Conservation (phyloP, 2,329 filamentous ascomycete species). For the Dryadomyces sulphureus region DNA sequence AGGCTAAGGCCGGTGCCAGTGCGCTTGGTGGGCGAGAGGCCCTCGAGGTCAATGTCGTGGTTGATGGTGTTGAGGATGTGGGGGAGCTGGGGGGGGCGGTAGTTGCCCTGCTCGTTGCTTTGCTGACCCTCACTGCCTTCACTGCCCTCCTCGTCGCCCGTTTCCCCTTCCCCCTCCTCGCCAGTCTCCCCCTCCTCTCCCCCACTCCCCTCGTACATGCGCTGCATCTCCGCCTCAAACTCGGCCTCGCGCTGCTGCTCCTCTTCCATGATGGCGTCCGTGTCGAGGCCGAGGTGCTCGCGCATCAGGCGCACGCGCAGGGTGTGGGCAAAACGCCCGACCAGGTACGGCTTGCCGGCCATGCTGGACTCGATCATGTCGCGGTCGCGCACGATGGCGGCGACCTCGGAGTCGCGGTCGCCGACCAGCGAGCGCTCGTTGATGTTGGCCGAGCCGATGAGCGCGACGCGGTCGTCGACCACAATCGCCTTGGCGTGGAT, state of each 20-base stretch:
- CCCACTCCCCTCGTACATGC: constrained; percentile 43
- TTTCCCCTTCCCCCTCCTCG: too few species aligned
- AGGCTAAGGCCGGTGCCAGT: neutral
- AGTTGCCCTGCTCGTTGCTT: neutral
- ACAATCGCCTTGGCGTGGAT: constrained; percentile 97
- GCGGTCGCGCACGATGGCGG: constrained; percentile 78
- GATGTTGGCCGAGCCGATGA: constrained; percentile 97
- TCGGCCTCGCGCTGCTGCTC: constrained; percentile 44
- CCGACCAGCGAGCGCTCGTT: constrained; percentile 96
- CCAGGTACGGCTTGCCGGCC: constrained; percentile 77
- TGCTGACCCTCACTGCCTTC: too few species aligned
- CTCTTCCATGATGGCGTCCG: constrained; percentile 77
- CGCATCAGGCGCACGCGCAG: constrained; percentile 89
- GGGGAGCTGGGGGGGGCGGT: constrained; percentile 14
- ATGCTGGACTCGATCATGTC: constrained; percentile 88
- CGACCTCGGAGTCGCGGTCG: constrained; percentile 79
- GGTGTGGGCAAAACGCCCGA: constrained; percentile 84
- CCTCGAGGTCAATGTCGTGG: constrained; percentile 51
- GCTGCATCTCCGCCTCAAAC: constrained; percentile 45
- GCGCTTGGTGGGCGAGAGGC: constrained; percentile 11
- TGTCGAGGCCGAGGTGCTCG: constrained; percentile 90
- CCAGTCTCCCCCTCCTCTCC: constrained; percentile 24
- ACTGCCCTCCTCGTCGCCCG: too few species aligned
- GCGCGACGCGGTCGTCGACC: constrained; percentile 80
- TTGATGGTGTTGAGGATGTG: constrained; percentile 53